Evolutionary conservation across 2,329 filamentous ascomycete species (phyloP), one percentile per base, ranked within the genome.

Genomic region (Bipolaris gigantea): DNA sequence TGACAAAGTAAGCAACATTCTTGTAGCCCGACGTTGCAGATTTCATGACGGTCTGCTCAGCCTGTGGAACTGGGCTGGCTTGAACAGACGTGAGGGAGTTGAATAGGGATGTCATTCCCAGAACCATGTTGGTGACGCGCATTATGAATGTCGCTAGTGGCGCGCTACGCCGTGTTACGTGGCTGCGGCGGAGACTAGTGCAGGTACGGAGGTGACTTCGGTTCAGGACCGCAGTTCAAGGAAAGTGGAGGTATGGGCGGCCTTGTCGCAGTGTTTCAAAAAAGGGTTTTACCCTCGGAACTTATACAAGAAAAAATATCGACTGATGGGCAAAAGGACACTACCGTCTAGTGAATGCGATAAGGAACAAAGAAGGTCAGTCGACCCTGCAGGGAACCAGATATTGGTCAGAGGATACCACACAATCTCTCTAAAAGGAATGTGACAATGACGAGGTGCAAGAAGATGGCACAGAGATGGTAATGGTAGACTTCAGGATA

Each of bases 1-100:
- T 75, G 40, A 73, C 70, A 59, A 72, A 75, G 56, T 75, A 75
- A 1, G 71, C 71, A 25, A 74, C 72, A 34, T 72, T 71, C 51
- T 60, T 73, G 60, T 65, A 73, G 19, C 70, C 70, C n/a, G 66
- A 57, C 51, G 60, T 56, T 33, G 61, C 59, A 11, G 57, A 30
- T n/a, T 57, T 51, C 40, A 52, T 51, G 48, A 66, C 61, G 21
- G 18, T 36, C 32, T 53, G 36, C 13, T 36, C 45, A 25, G 50
- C 49, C 42, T 58, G 61, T 41, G 69, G 67, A 32, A 73, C 56
- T 13, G 61, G 64, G 44, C 57, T 56, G 30, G 67, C 62, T 21
- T 57, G 54, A 47, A 55, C n/a, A 63, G 53, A 21, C 45, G 60
- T 40, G 16, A 56, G 45, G 9, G 67, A 44, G n/a, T 62, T 58